Evolutionary conservation across 768 basidiomycete genomes (phyloP), one percentile per base, ranked within the genome.

Genomic region (Serendipita indica): DNA sequence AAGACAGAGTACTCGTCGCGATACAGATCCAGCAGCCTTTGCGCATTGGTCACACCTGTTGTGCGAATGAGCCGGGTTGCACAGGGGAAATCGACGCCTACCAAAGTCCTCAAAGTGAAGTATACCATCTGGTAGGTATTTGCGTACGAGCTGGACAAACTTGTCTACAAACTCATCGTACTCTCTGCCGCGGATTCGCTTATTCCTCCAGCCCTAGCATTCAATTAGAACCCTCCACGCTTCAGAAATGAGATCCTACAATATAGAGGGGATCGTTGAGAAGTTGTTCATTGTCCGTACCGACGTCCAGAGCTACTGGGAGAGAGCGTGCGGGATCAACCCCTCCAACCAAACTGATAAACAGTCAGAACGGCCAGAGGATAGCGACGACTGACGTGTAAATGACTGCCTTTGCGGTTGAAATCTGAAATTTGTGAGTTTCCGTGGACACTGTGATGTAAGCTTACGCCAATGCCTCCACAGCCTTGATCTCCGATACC

Each of bases 81-180:
- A n/a, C 10, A 22, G 49, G 32, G 10, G 12, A 30, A 30, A 16
- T 20, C 10, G n/a, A 43, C 41, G 27, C 41, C 7, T 28, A 63
- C 60, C 87, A 61, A 89, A 89, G 64, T 91, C 88, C 66, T 92
- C 89, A 58, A 91, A 89, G 66, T 93, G 89, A 2, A 87, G 71
- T 2, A 90, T 73, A 65, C 76, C 72, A 59, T 77, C 71, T 0
- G 84, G 83, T 62, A 78, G 76, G 66, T 89, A 69, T 66, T 88
- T 89, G 45, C 81, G 76, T 4, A 89, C 80, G 10, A 89, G 74
- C 62, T 83, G 82, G 2, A 89, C 80, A 64, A 91, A 87, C 79
- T 79, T 81, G 72, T 89, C 84, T 2, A 89, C 73, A 64, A 92
- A 91, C 41, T 73, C 67, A 66, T 90, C 84, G 63, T 93, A 93